A percentile compares a stretch with the other conserved stretches of the same genome.
Conservation (phyloP, 176 grass and related monocot species). For the Aegilops longissima region DNA sequence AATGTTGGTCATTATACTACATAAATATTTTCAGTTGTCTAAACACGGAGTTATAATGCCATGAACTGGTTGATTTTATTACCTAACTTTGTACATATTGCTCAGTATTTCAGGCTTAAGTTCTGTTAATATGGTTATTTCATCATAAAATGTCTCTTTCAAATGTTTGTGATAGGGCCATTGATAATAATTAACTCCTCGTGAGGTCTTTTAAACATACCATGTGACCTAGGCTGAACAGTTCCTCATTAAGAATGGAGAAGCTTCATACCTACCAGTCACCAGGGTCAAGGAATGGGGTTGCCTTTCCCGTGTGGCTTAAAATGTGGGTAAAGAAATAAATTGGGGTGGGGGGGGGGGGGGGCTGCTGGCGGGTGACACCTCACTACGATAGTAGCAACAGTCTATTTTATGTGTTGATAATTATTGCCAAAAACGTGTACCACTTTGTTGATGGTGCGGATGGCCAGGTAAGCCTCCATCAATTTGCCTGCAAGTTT, state of each 20-base stretch:
- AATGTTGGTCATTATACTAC: not conserved
- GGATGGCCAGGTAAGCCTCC: not conserved
- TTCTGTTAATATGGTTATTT: not conserved
- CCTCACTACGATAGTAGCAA: not conserved
- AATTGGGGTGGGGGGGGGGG: too few species aligned
- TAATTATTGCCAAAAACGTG: not conserved
- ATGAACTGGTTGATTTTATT: not conserved
- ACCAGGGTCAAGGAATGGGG: not conserved
- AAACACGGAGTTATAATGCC: not conserved
- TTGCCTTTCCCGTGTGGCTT: not conserved
- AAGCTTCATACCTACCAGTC: not conserved
- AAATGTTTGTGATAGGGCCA: not conserved
- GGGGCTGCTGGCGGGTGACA: not conserved
- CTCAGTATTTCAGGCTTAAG: not conserved
- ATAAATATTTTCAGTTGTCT: not conserved
- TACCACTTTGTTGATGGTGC: not conserved
- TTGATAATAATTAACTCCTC: not conserved
- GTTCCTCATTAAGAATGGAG: slow-evolving; percentile 42
- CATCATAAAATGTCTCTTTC: not conserved
- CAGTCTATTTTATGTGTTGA: not conserved
- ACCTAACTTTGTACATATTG: not conserved
- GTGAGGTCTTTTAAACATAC: slow-evolving; percentile 1
- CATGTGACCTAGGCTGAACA: slow-evolving; percentile 14
- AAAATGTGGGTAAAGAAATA: not conserved
- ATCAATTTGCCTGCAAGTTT: not conserved